Percentiles rank a stretch among this genome's conserved stretches.
Evolutionary conservation across 1,284 basidiomycete species (phyloP).

Genomic region (Malassezia cuniculi): DNA sequence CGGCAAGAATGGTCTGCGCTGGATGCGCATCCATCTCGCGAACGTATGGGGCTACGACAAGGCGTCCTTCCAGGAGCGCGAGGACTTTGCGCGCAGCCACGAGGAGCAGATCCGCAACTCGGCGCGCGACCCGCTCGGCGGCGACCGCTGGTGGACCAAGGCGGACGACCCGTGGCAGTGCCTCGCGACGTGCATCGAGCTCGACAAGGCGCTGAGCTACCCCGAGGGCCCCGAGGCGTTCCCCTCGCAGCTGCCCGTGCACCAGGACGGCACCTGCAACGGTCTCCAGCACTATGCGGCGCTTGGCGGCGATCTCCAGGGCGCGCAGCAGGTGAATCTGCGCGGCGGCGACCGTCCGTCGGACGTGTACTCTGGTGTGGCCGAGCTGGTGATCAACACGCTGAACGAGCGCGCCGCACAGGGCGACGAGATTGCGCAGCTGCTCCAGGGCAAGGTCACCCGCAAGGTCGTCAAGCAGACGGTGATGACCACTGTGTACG

Average conservation of each 20-base stretch:
- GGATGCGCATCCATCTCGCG: slow-evolving; percentile 85
- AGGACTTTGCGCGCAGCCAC: slow-evolving; percentile 61
- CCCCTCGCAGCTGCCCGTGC: slow-evolving; percentile 69
- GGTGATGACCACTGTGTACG: slow-evolving; percentile 99
- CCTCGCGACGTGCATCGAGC: slow-evolving; percentile 78
- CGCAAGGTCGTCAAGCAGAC: slow-evolving; percentile 98
- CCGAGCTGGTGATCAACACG: slow-evolving; percentile 48
- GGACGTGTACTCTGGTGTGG: slow-evolving; percentile 94
- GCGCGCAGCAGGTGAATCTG: slow-evolving; percentile 86
- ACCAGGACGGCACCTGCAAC: slow-evolving; percentile 98
- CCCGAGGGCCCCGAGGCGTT: slow-evolving; percentile 62
- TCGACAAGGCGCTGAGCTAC: slow-evolving; percentile 54
- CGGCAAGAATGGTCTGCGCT: slow-evolving; percentile 63
- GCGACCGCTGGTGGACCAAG: slow-evolving; percentile 54
- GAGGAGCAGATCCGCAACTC: slow-evolving; percentile 69
- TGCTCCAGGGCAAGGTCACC: slow-evolving; percentile 67
- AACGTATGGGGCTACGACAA: slow-evolving; percentile 93
- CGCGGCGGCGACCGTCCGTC: slow-evolving; percentile 71
- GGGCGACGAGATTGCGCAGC: slow-evolving; percentile 53
- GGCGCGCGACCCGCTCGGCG: slow-evolving; percentile 52
- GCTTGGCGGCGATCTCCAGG: slow-evolving; percentile 77
- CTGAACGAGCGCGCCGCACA: slow-evolving; percentile 51
- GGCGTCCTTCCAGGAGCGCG: slow-evolving; percentile 81
- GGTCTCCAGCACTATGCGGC: slow-evolving; percentile 98
- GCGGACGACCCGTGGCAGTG: slow-evolving; percentile 98